phyloP scores from a whole-genome alignment of 441 rosid genomes.

The Isatis lusitanica region DNA sequence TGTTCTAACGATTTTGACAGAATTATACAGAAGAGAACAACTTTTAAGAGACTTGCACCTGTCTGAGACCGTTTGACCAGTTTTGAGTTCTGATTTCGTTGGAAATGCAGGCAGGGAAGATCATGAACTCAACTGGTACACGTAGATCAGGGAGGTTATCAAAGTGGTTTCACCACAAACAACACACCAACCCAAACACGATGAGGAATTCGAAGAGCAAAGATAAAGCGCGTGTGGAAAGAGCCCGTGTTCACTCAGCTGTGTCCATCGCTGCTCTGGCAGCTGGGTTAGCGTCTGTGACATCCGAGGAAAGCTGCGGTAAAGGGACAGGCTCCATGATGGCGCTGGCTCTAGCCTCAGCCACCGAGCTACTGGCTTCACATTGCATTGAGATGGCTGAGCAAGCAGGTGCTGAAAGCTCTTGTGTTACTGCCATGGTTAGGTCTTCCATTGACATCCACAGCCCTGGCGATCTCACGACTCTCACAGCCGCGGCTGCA shows the following conservation, averaged over 20 bases:
- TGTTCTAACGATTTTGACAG: background rate
- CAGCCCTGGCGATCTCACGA: slow-evolving; percentile 71
- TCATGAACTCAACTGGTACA: slow-evolving; percentile 41
- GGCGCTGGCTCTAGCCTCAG: slow-evolving; percentile 71
- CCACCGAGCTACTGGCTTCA: slow-evolving; percentile 78
- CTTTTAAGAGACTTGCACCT: background rate
- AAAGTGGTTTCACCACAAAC: slow-evolving; percentile 72
- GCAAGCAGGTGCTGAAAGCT: slow-evolving; percentile 69
- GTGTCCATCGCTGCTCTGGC: slow-evolving; percentile 81
- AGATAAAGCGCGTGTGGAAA: slow-evolving; percentile 67
- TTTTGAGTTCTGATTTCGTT: slow-evolving; percentile 1
- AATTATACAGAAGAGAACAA: background rate
- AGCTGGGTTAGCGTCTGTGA: slow-evolving; percentile 68
- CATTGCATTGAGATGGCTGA: slow-evolving; percentile 83
- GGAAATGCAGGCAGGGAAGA: slow-evolving; percentile 47
- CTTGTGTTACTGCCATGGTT: slow-evolving; percentile 57
- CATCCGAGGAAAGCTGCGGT: slow-evolving; percentile 44
- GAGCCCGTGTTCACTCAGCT: slow-evolving; percentile 65
- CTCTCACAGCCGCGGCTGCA: slow-evolving; percentile 89
- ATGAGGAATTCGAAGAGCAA: slow-evolving; percentile 50
- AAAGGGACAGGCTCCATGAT: slow-evolving; percentile 47
- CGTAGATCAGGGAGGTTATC: slow-evolving; percentile 56
- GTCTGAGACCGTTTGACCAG: background rate
- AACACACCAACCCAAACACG: slow-evolving; percentile 23
- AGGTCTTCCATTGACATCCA: slow-evolving; percentile 72